Evolutionary conservation across 306 rosid species (phyloP).

Genomic region (Oxytropis ochrocephala): DNA sequence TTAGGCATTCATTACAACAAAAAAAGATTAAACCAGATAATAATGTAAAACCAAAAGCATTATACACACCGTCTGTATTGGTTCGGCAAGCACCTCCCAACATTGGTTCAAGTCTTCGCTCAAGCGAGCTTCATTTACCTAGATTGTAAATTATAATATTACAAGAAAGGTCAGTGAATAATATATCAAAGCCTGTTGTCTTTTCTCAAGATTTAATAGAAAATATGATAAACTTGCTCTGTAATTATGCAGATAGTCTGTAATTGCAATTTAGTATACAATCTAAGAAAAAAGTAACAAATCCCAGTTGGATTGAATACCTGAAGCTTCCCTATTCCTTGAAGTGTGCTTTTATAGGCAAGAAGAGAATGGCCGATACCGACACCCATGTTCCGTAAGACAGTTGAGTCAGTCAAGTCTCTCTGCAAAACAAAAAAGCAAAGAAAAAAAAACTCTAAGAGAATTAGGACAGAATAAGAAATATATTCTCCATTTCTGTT

Average conservation of each 20-base stretch:
- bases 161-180: not conserved
- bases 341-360: slow-evolving; percentile 79
- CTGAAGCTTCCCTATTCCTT: slow-evolving; percentile 84
- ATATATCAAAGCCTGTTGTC: not conserved
- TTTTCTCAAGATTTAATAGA: not conserved
- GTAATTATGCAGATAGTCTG: not conserved
- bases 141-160: slow-evolving; percentile 18
- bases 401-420: slow-evolving; percentile 95
- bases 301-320: slow-evolving; percentile 27
- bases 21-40: not conserved
- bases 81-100: slow-evolving; percentile 98
- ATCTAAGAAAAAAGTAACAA: not conserved
- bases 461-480: not conserved
- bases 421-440: slow-evolving; percentile 35
- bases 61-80: slow-evolving; percentile 79
- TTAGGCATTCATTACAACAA: not conserved
- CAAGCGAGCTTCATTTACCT: slow-evolving; percentile 76
- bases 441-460: not conserved
- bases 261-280: not conserved
- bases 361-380: slow-evolving; percentile 89
- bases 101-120: slow-evolving; percentile 71
- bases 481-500: not conserved
- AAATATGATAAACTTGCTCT: not conserved
- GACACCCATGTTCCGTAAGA: slow-evolving; percentile 82
- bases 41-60: slow-evolving; percentile 2